Evolutionary conservation across 1,284 basidiomycete species (phyloP).

Genomic region (Ustilago trichophora): DNA sequence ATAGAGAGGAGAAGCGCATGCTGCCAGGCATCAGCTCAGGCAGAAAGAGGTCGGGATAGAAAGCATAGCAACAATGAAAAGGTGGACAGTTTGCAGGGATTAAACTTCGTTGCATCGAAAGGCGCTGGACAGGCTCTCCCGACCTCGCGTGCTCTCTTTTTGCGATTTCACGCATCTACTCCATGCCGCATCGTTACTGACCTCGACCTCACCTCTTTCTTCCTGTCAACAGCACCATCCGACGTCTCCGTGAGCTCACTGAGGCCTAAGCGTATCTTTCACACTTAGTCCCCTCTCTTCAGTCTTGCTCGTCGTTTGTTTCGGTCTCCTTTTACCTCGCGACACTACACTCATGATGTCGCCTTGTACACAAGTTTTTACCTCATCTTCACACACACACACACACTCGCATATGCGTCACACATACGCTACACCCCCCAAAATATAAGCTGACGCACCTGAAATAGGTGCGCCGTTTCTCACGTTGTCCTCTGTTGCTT

Average conservation of each 20-base stretch:
- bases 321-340: slow-evolving; percentile 9
- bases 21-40: too few relatives aligned
- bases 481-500: too few relatives aligned
- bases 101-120: too few relatives aligned
- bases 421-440: slow-evolving; percentile 8
- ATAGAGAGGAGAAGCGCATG: too few relatives aligned
- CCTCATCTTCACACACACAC: too few relatives aligned
- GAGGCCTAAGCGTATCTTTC: slow-evolving; percentile 64
- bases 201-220: not conserved
- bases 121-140: too few relatives aligned
- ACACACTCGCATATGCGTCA: slow-evolving; percentile 20
- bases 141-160: too few relatives aligned
- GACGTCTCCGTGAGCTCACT: slow-evolving; percentile 66
- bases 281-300: slow-evolving; percentile 2
- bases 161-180: too few relatives aligned
- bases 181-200: slow-evolving; percentile 5
- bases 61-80: too few relatives aligned
- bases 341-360: slow-evolving; percentile 13
- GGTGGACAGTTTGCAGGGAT: too few relatives aligned
- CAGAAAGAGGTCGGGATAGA: too few relatives aligned
- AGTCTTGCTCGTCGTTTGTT: slow-evolving; percentile 11
- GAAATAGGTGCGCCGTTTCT: not conserved
- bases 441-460: slow-evolving; percentile 11
- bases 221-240: slow-evolving; percentile 64
- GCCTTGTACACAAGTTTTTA: slow-evolving; percentile 40